A percentile compares a stretch with the other conserved stretches of the same genome.
These are phyloP conservation scores for Tolypocladium inflatum DNA, from an alignment of 2,329 filamentous ascomycete genomes.

Conservation along the genomic window DNA sequence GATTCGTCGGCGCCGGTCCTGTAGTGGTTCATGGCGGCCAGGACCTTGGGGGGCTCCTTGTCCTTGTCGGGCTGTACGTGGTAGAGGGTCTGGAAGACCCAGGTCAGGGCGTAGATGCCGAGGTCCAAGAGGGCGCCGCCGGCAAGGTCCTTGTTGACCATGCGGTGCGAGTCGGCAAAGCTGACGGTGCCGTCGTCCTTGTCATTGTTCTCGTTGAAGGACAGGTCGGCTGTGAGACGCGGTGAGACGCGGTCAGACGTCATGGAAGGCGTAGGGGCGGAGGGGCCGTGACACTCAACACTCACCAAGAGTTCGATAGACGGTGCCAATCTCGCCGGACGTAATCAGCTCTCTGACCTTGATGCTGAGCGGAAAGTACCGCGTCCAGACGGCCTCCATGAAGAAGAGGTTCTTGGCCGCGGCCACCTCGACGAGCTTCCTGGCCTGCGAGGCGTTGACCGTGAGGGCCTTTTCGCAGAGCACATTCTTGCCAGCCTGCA, in stretches of 20 bases:
- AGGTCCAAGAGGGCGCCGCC: conserved; percentile 77
- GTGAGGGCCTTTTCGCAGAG: conserved; percentile 89
- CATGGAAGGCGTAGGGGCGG: neutral
- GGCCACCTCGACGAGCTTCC: conserved; percentile 62
- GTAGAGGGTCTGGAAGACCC: conserved; percentile 85
- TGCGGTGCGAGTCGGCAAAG: conserved; percentile 56
- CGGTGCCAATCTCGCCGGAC: conserved; percentile 45
- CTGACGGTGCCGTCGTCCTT: conserved; percentile 41
- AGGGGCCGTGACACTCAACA: conserved; percentile 18
- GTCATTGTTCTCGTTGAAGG: conserved; percentile 47
- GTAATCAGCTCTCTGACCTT: conserved; percentile 58
- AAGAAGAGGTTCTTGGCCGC: conserved; percentile 64
- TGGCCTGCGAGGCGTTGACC: conserved; percentile 69
- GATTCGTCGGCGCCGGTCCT: conserved; percentile 67
- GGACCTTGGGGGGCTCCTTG: conserved; percentile 59
- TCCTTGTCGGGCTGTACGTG: conserved; percentile 60
- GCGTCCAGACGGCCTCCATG: conserved; percentile 86
- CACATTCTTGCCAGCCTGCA: conserved; percentile 78
- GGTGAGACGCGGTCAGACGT: conserved; percentile 4
- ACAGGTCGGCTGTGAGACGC: conserved; percentile 40
- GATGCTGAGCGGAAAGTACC: conserved; percentile 78
- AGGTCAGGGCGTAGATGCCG: conserved; percentile 81
- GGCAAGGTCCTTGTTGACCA: conserved; percentile 74
- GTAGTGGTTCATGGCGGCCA: conserved; percentile 63
- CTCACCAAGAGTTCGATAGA: conserved; percentile 49